Evolutionary conservation across 2,329 filamentous ascomycete species (phyloP), one percentile per base, ranked within the genome.

Genomic region (Bretziella fagacearum): DNA sequence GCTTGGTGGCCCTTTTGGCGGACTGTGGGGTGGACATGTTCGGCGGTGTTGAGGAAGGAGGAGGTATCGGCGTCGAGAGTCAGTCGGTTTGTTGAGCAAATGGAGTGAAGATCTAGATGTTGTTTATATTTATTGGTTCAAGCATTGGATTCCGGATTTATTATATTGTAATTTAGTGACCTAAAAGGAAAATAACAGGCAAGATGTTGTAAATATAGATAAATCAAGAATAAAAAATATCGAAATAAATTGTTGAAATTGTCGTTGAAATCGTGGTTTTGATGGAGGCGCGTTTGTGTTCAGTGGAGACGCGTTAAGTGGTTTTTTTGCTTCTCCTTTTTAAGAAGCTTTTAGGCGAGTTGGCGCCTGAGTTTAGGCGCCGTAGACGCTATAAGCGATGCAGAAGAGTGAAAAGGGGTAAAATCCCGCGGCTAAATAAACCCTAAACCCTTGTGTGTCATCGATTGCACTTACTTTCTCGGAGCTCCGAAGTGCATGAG

Each of bases 1-100:
- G 84, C 56, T 80, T 83, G 62, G 81, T 82, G 7, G 41, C 29
- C 47, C 60, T 64, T 23, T 63, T 54, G 17, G 37, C 45, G 0
- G 64, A 54, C 44, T 50, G 20, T 22, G 11, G 13, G 4, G 30
- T 6, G 30, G 30, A 33, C n/a, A n/a, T n/a, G n/a, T n/a, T 29
- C 27, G 27, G 13, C 27, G 27, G 13, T 33, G 4, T 33, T n/a
- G 17, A 33, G 30, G 17, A 6, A 29, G 6, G 6, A 13, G 27
- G 27, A 29, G 27, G n/a, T n/a, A n/a, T n/a, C n/a, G n/a, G n/a
- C n/a, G n/a, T n/a, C n/a, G n/a, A n/a, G n/a, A n/a, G n/a, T n/a
- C n/a, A n/a, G n/a, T n/a, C n/a, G n/a, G n/a, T n/a, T n/a, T n/a
- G n/a, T n/a, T n/a, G n/a, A n/a, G n/a, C n/a, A n/a, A n/a, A n/a